Evolutionary conservation across 306 rosid genomes (phyloP).

Genomic region (Citrullus amarus): DNA sequence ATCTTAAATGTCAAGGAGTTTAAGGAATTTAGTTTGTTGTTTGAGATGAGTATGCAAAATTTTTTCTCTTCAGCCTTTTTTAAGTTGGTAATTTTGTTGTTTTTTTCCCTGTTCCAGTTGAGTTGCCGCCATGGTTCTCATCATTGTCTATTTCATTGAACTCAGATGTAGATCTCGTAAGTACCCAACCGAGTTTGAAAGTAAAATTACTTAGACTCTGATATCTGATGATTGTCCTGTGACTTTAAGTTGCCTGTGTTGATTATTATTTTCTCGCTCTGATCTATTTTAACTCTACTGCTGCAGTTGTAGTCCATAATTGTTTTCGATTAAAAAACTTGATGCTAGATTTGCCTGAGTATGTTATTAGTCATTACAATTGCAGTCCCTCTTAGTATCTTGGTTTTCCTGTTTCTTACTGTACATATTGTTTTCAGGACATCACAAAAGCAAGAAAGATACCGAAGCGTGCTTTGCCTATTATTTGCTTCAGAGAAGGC

Average conservation of each 20-base stretch:
- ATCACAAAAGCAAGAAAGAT: conserved; percentile 29
- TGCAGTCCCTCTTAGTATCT: not conserved
- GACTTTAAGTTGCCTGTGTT: not conserved
- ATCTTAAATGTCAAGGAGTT: not conserved
- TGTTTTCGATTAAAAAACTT: not conserved
- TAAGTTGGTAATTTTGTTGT: conserved; percentile 28
- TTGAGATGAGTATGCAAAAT: not conserved
- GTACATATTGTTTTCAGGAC: conserved; percentile 41
- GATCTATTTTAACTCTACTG: conserved; percentile 5
- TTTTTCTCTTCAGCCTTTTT: conserved; percentile 8
- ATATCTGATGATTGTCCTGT: not conserved
- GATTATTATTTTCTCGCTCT: conserved; percentile 7
- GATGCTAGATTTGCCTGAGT: not conserved
- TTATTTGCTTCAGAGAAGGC: conserved; percentile 83
- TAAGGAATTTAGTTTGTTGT: not conserved
- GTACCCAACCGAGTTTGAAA: conserved; percentile 16
- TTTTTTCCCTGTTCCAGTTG: conserved; percentile 48
- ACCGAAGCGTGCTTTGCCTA: conserved; percentile 41
- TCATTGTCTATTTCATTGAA: conserved; percentile 56
- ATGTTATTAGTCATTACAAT: not conserved
- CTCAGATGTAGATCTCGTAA: conserved; percentile 77
- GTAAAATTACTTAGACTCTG: not conserved
- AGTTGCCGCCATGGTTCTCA: conserved; percentile 86
- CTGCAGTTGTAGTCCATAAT: conserved; percentile 6
- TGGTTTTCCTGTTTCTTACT: conserved; percentile 8